Conservation (phyloP, 345 rosid species). For the Kernera saxatilis region DNA sequence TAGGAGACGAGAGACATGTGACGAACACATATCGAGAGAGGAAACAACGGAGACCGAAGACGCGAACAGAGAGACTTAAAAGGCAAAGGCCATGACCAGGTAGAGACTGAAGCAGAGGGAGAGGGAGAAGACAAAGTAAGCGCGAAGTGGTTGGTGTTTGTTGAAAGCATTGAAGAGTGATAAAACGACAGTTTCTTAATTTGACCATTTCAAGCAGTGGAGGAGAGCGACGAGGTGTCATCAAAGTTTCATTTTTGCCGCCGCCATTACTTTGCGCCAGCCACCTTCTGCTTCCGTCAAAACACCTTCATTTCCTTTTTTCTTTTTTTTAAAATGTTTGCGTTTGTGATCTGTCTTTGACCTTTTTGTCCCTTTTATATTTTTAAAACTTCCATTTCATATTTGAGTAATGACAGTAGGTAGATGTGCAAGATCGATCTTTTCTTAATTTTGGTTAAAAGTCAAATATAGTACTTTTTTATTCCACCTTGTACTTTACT, state of each 20-base stretch:
- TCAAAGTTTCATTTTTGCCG: constrained; percentile 10
- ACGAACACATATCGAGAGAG: constrained; percentile 17
- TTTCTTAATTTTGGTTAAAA: too few relatives aligned
- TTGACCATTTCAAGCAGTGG: constrained; percentile 18
- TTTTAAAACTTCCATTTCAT: background rate
- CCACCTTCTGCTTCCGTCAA: constrained; percentile 5
- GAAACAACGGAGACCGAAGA: constrained; percentile 7
- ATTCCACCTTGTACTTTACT: background rate
- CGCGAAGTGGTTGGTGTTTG: constrained; percentile 17
- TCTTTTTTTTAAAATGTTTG: background rate
- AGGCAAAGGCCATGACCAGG: background rate
- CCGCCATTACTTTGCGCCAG: constrained; percentile 11
- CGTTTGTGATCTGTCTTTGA: constrained; percentile 17
- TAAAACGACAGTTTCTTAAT: background rate
- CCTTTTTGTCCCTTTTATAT: background rate
- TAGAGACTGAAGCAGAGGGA: background rate
- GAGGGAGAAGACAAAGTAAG: constrained; percentile 2
- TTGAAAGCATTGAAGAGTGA: constrained; percentile 19
- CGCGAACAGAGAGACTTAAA: constrained; percentile 4
- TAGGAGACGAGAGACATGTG: constrained; percentile 6
- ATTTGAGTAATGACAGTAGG: constrained; percentile 12
- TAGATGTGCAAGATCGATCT: constrained; percentile 1
- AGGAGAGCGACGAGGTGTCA: background rate
- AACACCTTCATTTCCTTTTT: background rate
- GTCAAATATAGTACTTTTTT: background rate